phyloP scores from a whole-genome alignment of 1,139 yeast genomes.

The Kodamaea arcana region DNA sequence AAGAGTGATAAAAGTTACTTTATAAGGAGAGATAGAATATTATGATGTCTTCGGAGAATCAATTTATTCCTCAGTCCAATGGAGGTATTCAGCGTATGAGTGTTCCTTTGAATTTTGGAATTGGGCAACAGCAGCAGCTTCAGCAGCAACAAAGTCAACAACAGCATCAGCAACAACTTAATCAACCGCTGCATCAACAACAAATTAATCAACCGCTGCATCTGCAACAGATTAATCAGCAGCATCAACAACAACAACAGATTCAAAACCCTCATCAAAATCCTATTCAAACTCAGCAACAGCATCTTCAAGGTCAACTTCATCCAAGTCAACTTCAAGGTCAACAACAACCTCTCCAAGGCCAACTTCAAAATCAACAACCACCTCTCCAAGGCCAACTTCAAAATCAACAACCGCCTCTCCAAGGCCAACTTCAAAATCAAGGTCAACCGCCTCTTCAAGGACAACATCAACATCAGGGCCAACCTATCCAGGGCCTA shows the following conservation, averaged over 20 bases:
- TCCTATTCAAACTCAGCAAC: conserved; percentile 3
- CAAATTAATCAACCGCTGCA: no score
- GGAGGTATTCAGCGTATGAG: no score
- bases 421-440: conserved; percentile 6
- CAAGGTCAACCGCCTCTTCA: conserved; percentile 3
- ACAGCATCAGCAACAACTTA: no score
- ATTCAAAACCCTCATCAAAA: conserved; percentile 6
- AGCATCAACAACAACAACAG: conserved; percentile 2
- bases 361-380: conserved; percentile 2
- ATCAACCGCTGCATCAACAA: no score
- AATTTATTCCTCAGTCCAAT: conserved; percentile 4
- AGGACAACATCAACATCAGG: conserved; percentile 6
- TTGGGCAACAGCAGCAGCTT: conserved; percentile 2
- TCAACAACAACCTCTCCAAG: conserved; percentile 3
- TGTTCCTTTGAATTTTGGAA: no score
- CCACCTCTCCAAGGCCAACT: neutral
- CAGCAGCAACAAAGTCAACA: no score
- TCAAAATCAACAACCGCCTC: neutral
- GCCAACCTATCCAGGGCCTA: conserved; percentile 1
- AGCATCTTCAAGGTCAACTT: conserved; percentile 1
- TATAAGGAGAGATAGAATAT: no score
- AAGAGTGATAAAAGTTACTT: no score
- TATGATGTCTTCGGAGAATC: conserved; percentile 5
- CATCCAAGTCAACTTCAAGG: conserved; percentile 4
- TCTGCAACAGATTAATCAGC: no score